Base-by-base conservation (phyloP, 2,329 filamentous ascomycete species). In the Kalmusia sp. region DNA sequence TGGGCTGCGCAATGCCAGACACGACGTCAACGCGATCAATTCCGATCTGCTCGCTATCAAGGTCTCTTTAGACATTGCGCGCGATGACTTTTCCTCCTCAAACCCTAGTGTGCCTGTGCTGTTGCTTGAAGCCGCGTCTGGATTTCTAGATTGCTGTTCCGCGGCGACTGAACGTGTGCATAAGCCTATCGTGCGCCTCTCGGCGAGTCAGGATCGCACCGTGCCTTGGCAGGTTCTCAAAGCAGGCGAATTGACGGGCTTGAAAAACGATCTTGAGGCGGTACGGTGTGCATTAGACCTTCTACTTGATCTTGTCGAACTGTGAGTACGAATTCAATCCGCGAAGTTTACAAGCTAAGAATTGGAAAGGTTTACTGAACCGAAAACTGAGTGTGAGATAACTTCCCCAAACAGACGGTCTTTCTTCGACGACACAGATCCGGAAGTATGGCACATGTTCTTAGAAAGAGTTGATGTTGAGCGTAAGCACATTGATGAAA, bases 21-120 rank as follows among this genome's bases (percentile, higher is more conserved):
- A 70, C 46, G 67, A 71, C n/a, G 59, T 71, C 25, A 71, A 69
- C 45, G 59, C 59, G 7, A 66, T 72, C 51, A 71, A 66, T 44
- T 58, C 60, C 31, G 63, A 71, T 33, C 61, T 72, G 25, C 53
- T 71, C n/a, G 62, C 70, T 24, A 65, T 71, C 53, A 67, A 62
- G n/a, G 64, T 65, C 6, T 65, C 64, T 1, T 58, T 72, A 15
- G 66, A 69, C 44, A 63, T 72, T 51, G 61, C 65, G 9, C 68
- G 70, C 44, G 68, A 71, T 49, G 70, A 72, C 48, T 69, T 71
- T 45, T 63, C 68, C 4, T 45, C 53, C 2, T 49, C 51, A 17
- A 57, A 51, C 15, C 52, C 55, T 2, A 59, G 52, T 7, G 28
- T 71, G 21, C 68, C 67, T 1, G n/a, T 46, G 1, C 56, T 63